phyloP scores from a whole-genome alignment of 2,329 filamentous ascomycete species.

The Penicillium corylophilum region DNA sequence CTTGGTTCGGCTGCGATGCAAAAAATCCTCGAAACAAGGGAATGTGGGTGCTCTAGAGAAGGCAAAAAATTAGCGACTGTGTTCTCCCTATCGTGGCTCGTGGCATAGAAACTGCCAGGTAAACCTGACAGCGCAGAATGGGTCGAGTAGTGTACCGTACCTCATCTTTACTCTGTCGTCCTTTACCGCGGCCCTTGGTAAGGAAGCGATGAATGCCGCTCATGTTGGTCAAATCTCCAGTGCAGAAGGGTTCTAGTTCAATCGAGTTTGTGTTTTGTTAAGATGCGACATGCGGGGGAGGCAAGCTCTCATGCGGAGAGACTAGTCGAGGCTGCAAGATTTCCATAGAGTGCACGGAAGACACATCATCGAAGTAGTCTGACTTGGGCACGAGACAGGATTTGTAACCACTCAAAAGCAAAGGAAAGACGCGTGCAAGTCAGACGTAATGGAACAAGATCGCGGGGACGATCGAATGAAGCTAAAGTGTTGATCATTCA shows the following conservation, averaged over 20 bases:
- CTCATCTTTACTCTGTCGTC: constrained; percentile 36
- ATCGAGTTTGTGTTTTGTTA: constrained; percentile 1
- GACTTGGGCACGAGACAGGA: constrained; percentile 14
- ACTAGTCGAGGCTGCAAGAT: constrained; percentile 30
- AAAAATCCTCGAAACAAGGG: constrained; percentile 35
- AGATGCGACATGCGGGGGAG: constrained; percentile 26
- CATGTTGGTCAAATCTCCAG: constrained; percentile 27
- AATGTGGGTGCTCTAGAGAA: constrained; percentile 21
- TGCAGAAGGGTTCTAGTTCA: constrained; percentile 5
- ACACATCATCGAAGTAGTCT: constrained; percentile 26
- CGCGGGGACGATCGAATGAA: constrained; percentile 14
- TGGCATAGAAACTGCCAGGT: neutral
- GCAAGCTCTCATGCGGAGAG: constrained; percentile 12
- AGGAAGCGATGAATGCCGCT: constrained; percentile 45
- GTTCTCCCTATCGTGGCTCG: neutral
- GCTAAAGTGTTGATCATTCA: constrained; percentile 19
- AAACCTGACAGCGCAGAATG: neutral
- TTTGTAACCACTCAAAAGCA: neutral
- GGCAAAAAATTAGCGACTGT: constrained; percentile 12
- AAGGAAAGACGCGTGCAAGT: neutral
- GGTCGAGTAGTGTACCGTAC: constrained; percentile 26
- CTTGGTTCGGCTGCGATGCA: constrained; percentile 22
- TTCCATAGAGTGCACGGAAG: constrained; percentile 20
- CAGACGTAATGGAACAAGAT: constrained; percentile 7
- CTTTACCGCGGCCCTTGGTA: constrained; percentile 28